Evolutionary conservation across 768 basidiomycete genomes (phyloP).

Genomic region (Naganishia antarctica): DNA sequence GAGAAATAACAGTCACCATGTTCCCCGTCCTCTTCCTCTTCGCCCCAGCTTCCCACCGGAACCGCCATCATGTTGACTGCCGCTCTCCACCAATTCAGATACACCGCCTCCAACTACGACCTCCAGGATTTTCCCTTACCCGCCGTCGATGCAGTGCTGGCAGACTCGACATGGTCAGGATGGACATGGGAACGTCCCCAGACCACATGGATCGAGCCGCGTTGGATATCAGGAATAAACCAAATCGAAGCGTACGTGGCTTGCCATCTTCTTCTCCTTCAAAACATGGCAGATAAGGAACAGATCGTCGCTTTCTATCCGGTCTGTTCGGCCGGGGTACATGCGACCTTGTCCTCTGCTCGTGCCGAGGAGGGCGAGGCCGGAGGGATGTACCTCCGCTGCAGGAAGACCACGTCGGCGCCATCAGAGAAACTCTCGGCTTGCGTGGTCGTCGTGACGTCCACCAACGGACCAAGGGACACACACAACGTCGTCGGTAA

Average conservation of each 20-base stretch:
- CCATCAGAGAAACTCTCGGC: too few relatives aligned
- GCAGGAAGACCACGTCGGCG: background rate
- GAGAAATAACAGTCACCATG: too few relatives aligned
- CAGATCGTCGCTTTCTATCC: constrained; percentile 10
- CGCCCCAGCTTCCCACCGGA: too few relatives aligned
- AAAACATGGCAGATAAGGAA: background rate
- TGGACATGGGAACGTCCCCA: constrained; percentile 7
- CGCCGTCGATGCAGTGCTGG: background rate
- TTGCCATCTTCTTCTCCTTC: background rate
- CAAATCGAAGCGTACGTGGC: background rate
- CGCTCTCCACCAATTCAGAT: constrained; percentile 1
- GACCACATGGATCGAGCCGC: background rate
- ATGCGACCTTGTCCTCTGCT: constrained; percentile 2
- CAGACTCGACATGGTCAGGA: background rate
- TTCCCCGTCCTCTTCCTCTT: too few relatives aligned
- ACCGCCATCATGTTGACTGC: background rate
- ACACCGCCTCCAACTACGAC: background rate
- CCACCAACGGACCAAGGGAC: background rate
- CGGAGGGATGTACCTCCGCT: background rate
- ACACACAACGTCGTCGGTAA: constrained; percentile 21
- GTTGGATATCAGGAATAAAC: background rate
- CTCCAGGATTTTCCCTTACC: background rate
- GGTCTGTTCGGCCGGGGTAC: background rate
- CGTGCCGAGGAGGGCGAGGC: background rate
- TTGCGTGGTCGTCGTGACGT: background rate